Evolutionary conservation across 169 alveolate genomes (phyloP).

Genomic region (Perkinsus chesapeaki): DNA sequence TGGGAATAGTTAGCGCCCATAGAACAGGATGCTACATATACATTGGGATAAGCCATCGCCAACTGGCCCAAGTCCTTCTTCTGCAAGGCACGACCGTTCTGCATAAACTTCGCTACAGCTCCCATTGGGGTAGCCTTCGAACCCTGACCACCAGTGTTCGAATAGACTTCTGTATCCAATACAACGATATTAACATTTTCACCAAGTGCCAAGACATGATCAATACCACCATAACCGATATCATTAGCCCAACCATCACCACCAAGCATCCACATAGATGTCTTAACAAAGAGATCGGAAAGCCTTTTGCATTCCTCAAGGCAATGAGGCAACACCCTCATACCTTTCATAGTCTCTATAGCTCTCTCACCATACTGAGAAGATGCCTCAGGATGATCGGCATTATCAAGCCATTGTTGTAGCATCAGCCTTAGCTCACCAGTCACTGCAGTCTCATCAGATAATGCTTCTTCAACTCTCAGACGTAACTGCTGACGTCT

Average conservation of each 20-base stretch:
- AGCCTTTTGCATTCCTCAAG: neutral
- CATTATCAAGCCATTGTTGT: neutral
- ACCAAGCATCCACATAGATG: conserved; percentile 20
- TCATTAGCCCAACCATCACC: conserved; percentile 65
- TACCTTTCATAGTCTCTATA: neutral
- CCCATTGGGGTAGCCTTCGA: conserved; percentile 57
- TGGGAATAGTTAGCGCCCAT: conserved; percentile 46
- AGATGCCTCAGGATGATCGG: neutral
- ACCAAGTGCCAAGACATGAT: conserved; percentile 36
- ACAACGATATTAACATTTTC: conserved; percentile 38
- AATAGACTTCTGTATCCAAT: conserved; percentile 50
- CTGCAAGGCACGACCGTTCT: conserved; percentile 39
- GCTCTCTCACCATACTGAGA: neutral
- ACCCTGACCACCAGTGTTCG: conserved; percentile 52
- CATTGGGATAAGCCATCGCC: conserved; percentile 52
- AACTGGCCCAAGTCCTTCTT: conserved; percentile 49
- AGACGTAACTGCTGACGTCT: conserved; percentile 3
- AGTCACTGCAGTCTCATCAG: neutral
- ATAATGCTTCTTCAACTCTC: neutral
- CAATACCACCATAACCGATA: conserved; percentile 51
- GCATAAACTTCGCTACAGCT: conserved; percentile 49
- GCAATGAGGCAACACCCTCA: neutral
- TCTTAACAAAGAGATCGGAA: neutral
- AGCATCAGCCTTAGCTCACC: neutral
- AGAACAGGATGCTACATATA: conserved; percentile 49